Conservation (phyloP, 2,329 filamentous ascomycete genomes). For the Colletotrichum siamense region DNA sequence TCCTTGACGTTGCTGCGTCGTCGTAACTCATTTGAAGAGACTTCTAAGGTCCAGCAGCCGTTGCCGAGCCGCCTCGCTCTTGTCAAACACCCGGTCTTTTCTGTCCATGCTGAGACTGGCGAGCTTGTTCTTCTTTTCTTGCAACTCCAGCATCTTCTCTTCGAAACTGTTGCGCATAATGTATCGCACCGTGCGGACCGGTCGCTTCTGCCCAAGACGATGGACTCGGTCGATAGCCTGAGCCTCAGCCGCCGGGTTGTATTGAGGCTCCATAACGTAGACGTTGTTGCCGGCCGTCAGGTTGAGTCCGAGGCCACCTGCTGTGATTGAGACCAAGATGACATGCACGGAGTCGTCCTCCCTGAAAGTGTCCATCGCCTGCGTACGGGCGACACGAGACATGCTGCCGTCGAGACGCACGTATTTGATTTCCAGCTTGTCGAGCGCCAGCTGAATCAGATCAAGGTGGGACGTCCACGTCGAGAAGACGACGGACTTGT, state of each 20-base stretch:
- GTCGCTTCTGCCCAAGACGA: constrained; percentile 86
- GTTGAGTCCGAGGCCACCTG: constrained; percentile 90
- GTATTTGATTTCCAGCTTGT: constrained; percentile 69
- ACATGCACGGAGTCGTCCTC: constrained; percentile 74
- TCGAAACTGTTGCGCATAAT: constrained; percentile 93
- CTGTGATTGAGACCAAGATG: constrained; percentile 90
- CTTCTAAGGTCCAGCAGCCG: constrained; percentile 64
- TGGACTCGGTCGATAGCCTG: constrained; percentile 95
- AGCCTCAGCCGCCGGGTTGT: constrained; percentile 93
- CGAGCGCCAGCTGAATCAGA: constrained; percentile 84
- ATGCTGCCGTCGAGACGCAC: constrained; percentile 92
- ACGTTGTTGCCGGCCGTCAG: constrained; percentile 85
- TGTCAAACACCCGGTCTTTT: constrained; percentile 57
- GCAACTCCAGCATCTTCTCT: constrained; percentile 88
- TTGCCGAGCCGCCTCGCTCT: constrained; percentile 62
- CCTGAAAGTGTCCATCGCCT: constrained; percentile 79
- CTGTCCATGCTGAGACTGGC: constrained; percentile 86
- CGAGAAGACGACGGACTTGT: constrained; percentile 94
- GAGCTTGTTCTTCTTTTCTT: constrained; percentile 90
- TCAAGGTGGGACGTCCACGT: constrained; percentile 96
- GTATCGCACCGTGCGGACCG: constrained; percentile 85
- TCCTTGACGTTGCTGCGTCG: neutral
- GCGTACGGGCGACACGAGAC: constrained; percentile 74
- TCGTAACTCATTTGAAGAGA: constrained; percentile 54
- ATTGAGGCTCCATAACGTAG: constrained; percentile 98